Base-by-base conservation (phyloP, 176 grass and related monocot species). In the Carex myosuroides region DNA sequence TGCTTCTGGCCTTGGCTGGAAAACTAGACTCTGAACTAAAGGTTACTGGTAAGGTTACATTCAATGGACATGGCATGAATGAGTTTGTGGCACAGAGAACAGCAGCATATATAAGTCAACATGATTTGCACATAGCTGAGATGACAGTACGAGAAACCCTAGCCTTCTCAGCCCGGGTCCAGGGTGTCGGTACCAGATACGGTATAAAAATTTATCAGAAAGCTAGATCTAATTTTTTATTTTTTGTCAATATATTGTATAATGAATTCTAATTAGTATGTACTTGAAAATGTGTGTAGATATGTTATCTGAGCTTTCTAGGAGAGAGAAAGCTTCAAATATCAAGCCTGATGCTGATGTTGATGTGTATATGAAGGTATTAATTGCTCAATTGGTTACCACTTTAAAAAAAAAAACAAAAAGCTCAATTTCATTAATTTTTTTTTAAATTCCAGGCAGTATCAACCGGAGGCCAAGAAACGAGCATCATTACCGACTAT, bases 111-210 rank as follows among this genome's bases (percentile, higher is more conserved):
- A 91, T 94, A 52, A 88, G 89, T 54, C 92, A 94, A 80, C 83
- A 94, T 75, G 92, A 94, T 64, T 86, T 94, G 41, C 92, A 94
- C 80, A 94, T 94, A 30, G 85, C 87, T 39, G 92, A 94, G 85
- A 91, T 94, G 92, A 94, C 92, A 3, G 92, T 94, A 12, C 85
- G 89, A 2, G 92, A 94, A 79, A 94, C 92, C 30, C 62, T 94
- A 6, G 89, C 92, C 58, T 91, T 94, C 87, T 94, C 92, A 33
- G 89, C 87, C 3, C 66, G 89, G 73, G 91, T 87, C 53, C 92
- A 94, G 50, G 89, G 89, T 81, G 92, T 94, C 37, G 92, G 92
- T 70, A 91, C 89, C 56, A 88, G 92, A 87, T 94, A 94, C 3
- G 92, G 92, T 91, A 74, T 83, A 68, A 63, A 29, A 59, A 18